These are phyloP conservation scores for Fusarium staphyleae DNA, from an alignment of 2,329 filamentous ascomycete genomes.

Conservation along the genomic window DNA sequence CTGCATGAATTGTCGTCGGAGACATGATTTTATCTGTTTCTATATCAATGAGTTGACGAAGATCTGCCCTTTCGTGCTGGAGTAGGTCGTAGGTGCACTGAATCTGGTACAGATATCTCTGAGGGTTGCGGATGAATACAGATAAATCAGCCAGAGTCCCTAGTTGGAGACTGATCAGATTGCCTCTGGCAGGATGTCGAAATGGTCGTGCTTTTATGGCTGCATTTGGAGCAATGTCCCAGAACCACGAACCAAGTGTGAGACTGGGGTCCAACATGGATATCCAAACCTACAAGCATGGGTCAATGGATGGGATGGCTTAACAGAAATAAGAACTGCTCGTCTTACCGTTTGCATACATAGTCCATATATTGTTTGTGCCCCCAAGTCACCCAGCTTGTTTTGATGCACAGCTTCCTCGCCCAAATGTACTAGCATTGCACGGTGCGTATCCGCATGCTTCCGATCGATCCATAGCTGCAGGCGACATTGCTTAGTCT, in stretches of 20 bases:
- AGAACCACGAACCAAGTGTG: slow-evolving; percentile 20
- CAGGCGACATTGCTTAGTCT: too few relatives aligned
- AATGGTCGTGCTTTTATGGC: slow-evolving; percentile 7
- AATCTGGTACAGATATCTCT: slow-evolving; percentile 18
- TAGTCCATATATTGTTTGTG: neutral
- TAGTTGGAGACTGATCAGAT: slow-evolving; percentile 16
- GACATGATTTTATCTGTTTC: neutral
- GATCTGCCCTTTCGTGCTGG: neutral
- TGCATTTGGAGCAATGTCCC: slow-evolving; percentile 12
- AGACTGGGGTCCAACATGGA: slow-evolving; percentile 10
- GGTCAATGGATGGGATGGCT: too few relatives aligned
- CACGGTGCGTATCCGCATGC: slow-evolving; percentile 11
- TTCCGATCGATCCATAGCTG: slow-evolving; percentile 27
- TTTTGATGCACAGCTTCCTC: slow-evolving; percentile 9
- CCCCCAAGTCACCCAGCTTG: too few relatives aligned
- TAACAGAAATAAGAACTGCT: too few relatives aligned
- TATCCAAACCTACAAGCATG: slow-evolving; percentile 12
- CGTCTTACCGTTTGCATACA: slow-evolving; percentile 11
- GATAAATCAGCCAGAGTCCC: slow-evolving; percentile 12
- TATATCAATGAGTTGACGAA: slow-evolving; percentile 4
- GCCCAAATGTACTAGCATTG: neutral
- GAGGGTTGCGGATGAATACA: slow-evolving; percentile 12
- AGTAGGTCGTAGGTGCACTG: slow-evolving; percentile 19
- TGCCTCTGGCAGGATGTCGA: neutral
- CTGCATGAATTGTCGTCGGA: neutral